These are phyloP conservation scores for Crassisporium funariophilum DNA, from an alignment of 768 basidiomycete species.

Conservation along the genomic window DNA sequence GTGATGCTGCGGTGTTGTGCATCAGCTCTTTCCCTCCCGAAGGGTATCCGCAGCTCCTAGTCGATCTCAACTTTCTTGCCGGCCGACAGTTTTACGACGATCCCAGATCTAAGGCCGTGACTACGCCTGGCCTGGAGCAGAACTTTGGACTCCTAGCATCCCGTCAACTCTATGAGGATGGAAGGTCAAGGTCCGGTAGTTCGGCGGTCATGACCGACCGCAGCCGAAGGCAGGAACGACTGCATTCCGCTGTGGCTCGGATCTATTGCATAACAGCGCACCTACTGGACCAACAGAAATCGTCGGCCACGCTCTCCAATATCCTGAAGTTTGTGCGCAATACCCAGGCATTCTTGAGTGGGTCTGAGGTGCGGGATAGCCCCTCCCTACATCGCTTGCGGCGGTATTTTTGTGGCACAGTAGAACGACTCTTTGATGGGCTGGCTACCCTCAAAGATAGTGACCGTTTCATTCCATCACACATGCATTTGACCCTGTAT, in stretches of 20 bases:
- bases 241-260: slow-evolving; percentile 84
- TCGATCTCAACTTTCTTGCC: slow-evolving; percentile 79
- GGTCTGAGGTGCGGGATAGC: slow-evolving; percentile 72
- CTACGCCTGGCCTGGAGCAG: slow-evolving; percentile 39
- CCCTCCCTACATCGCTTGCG: slow-evolving; percentile 79
- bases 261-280: slow-evolving; percentile 88
- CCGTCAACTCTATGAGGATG: slow-evolving; percentile 70
- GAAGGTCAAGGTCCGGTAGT: slow-evolving; percentile 47
- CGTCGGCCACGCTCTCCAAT: slow-evolving; percentile 69
- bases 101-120: slow-evolving; percentile 44
- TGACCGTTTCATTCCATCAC: slow-evolving; percentile 73
- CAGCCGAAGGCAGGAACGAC: slow-evolving; percentile 71
- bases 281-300: slow-evolving; percentile 68
- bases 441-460: slow-evolving; percentile 69
- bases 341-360: slow-evolving; percentile 76
- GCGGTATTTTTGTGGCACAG: slow-evolving; percentile 87
- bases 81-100: slow-evolving; percentile 87
- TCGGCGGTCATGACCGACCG: slow-evolving; percentile 50
- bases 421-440: slow-evolving; percentile 84
- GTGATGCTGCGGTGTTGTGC: slow-evolving; percentile 84
- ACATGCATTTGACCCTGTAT: slow-evolving; percentile 79
- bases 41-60: slow-evolving; percentile 79
- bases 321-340: slow-evolving; percentile 87
- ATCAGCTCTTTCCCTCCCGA: slow-evolving; percentile 83
- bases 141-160: slow-evolving; percentile 38